Base-by-base conservation (phyloP, 306 rosid species). In the Citrullus amarus region DNA sequence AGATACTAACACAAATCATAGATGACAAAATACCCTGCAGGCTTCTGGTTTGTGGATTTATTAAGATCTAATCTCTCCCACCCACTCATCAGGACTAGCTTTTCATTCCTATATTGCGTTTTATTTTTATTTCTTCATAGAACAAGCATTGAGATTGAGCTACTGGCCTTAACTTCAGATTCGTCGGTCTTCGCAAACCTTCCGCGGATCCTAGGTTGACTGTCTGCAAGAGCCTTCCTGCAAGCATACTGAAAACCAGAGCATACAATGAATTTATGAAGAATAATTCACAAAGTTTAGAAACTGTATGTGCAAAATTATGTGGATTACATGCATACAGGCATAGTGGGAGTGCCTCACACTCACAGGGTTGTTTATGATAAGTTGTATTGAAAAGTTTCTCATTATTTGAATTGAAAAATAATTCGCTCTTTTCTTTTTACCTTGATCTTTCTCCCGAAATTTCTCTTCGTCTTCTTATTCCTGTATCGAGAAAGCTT, bases 361-460 rank as follows among this genome's bases (percentile, higher is more conserved):
- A 34, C 44, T 34, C 46, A 34, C 16, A 34, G 46, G 71, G 71
- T 8, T 34, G 14, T 74, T 38, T n/a, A 69, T 22, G 34, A 18
- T 32, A 54, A 75, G 28, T 66, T 75, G 66, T 16, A 39, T 36
- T 50, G 25, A 15, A 72, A 54, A 75, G 3, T n/a, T 38, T 53
- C n/a, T 54, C 54, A 55, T 36, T 32, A 18, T 53, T 75, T 75
- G 53, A 53, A 39, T 36, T 72, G 60, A 72, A 72, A 7, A 44
- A 30, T 53, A 32, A n/a, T 54, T 38, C 4, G 53, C 14, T 79
- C 8, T 34, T 66, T 66, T 44, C 13, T 6, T 44, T 25, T 66
- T 87, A 96, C 99, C 99, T 96, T 96, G 85, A 96, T 92, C 86
- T 96, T 96, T 93, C 99, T 88, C 83, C 99, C 96, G 5, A 93